Conservation (phyloP, 2,329 filamentous ascomycete genomes). For the Colletotrichum cuscutae region DNA sequence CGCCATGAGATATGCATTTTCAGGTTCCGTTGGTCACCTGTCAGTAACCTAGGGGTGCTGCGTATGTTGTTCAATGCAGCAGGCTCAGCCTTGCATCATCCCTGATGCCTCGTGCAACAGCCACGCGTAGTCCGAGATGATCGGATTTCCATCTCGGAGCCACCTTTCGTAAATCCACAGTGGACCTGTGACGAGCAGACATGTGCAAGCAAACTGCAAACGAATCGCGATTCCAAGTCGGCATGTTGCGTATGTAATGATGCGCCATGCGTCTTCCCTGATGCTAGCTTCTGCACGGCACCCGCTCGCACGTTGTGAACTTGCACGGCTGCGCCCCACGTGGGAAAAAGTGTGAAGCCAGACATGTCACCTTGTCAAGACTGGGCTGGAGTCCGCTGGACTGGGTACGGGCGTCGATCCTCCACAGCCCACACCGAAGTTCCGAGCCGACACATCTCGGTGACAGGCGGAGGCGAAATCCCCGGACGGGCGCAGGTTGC, state of each 20-base stretch:
- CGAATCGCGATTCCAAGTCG: background rate
- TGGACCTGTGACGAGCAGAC: background rate
- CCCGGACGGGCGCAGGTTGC: conserved; percentile 14
- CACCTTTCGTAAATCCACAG: background rate
- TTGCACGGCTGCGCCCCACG: conserved; percentile 15
- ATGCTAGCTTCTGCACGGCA: background rate
- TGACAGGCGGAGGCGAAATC: conserved; percentile 22
- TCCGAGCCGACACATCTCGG: conserved; percentile 29
- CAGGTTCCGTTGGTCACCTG: background rate
- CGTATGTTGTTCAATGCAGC: background rate
- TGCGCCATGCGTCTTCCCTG: background rate
- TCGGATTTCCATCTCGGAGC: conserved; percentile 15
- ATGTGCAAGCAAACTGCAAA: background rate
- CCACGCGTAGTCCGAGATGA: conserved; percentile 2
- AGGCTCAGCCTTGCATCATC: background rate
- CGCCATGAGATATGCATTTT: background rate
- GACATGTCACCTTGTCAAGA: too few species aligned
- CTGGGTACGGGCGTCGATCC: conserved; percentile 29
- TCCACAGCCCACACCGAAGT: conserved; percentile 32
- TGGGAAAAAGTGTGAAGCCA: background rate
- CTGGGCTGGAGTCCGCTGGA: background rate
- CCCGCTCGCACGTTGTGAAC: background rate
- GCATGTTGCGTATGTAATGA: conserved; percentile 10
- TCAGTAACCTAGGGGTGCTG: too few species aligned
- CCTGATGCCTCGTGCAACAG: background rate